These are phyloP conservation scores for Geotrichum aggregatum DNA, from an alignment of 1,139 yeast genomes.

Conservation along the genomic window DNA sequence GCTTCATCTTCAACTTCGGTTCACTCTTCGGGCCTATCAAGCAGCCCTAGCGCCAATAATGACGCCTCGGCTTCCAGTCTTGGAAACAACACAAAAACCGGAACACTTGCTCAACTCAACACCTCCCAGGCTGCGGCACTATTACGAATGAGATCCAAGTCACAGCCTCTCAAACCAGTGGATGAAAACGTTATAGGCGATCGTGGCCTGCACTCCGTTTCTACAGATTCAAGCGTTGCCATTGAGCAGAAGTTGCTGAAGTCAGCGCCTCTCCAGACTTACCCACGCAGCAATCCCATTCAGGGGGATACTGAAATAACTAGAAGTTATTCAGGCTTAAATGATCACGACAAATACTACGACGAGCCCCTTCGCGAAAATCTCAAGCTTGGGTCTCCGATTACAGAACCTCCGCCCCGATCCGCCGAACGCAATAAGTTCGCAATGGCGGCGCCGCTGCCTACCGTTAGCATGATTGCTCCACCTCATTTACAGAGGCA, in stretches of 20 bases:
- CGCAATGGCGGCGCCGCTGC: background rate
- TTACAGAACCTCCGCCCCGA: constrained; percentile 1
- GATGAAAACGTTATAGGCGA: background rate
- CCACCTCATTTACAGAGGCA: background rate
- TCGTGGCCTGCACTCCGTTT: too few species aligned
- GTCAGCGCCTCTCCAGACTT: too few species aligned
- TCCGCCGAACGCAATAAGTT: background rate
- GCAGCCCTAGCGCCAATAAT: too few species aligned
- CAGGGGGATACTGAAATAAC: background rate
- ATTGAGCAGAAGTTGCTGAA: too few species aligned
- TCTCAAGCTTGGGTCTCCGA: background rate
- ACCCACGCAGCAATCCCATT: background rate
- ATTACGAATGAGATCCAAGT: background rate
- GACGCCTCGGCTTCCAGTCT: too few species aligned
- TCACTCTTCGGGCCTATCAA: too few species aligned
- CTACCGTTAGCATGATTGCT: constrained; percentile 2
- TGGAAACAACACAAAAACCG: too few species aligned
- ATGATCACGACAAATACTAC: background rate
- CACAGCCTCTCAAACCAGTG: background rate
- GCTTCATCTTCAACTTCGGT: too few species aligned
- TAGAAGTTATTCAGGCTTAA: background rate
- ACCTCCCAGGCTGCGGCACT: background rate
- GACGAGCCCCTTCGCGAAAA: background rate
- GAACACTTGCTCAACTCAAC: too few species aligned
- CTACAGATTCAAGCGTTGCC: too few species aligned